Conservation (phyloP, 2,329 filamentous ascomycete species). For the Neurospora sp. region DNA sequence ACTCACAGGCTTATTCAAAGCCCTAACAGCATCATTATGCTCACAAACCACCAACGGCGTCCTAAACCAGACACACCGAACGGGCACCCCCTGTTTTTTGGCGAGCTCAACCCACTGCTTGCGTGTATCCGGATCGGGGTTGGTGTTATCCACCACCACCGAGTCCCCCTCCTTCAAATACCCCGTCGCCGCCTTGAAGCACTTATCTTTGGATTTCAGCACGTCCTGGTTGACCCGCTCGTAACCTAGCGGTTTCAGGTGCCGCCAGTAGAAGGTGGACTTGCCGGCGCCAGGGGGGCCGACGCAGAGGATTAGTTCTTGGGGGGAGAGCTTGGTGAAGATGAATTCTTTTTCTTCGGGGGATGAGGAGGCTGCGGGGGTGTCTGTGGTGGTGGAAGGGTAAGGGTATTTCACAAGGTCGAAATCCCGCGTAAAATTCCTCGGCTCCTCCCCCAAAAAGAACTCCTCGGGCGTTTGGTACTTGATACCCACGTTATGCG, state of each 20-base stretch:
- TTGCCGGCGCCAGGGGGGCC: constrained; percentile 88
- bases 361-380: too few relatives aligned
- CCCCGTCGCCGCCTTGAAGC: constrained; percentile 62
- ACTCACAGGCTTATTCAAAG: constrained; percentile 44
- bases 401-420: constrained; percentile 54
- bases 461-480: constrained; percentile 90
- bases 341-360: constrained; percentile 24
- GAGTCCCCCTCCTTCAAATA: constrained; percentile 55
- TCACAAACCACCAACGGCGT: constrained; percentile 59
- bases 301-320: constrained; percentile 77
- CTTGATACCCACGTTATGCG: constrained; percentile 68
- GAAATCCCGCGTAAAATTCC: constrained; percentile 60
- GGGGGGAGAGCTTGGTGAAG: constrained; percentile 50
- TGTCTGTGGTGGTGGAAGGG: constrained; percentile 9
- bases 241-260: constrained; percentile 70
- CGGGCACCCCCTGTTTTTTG: constrained; percentile 57
- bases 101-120: constrained; percentile 72
- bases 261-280: constrained; percentile 77
- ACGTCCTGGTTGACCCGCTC: constrained; percentile 83
- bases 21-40: constrained; percentile 81
- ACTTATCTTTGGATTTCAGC: constrained; percentile 62
- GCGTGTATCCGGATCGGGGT: constrained; percentile 69
- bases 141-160: constrained; percentile 90
- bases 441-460: constrained; percentile 61
- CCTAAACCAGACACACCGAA: constrained; percentile 80